phyloP scores from a whole-genome alignment of 306 rosid species.

The Castanea crenata region DNA sequence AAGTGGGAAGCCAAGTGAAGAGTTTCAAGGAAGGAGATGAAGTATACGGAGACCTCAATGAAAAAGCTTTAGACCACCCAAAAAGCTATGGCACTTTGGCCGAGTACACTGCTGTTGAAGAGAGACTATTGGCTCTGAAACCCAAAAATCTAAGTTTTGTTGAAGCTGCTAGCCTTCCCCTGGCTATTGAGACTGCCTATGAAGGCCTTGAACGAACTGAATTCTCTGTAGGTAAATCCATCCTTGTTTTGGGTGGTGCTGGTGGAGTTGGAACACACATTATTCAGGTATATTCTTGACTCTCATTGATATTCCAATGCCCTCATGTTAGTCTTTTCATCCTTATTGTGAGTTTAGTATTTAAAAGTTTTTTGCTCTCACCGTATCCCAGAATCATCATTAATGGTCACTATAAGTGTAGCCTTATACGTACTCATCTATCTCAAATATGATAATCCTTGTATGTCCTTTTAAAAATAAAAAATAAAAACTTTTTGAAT shows the following conservation, averaged over 20 bases:
- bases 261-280: slow-evolving; percentile 64
- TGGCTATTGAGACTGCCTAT: slow-evolving; percentile 61
- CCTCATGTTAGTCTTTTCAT: neutral
- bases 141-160: slow-evolving; percentile 61
- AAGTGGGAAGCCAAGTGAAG: slow-evolving; percentile 57
- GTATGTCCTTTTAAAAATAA: neutral
- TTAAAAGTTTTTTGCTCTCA: too few relatives aligned
- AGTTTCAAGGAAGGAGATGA: slow-evolving; percentile 70
- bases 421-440: neutral
- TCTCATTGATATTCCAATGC: neutral
- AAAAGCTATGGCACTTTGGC: slow-evolving; percentile 58
- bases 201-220: slow-evolving; percentile 51
- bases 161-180: slow-evolving; percentile 83
- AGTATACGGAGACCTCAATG: slow-evolving; percentile 64
- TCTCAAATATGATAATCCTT: neutral
- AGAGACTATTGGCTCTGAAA: slow-evolving; percentile 55
- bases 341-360: neutral
- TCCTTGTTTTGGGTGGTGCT: slow-evolving; percentile 76
- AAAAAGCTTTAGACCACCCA: slow-evolving; percentile 29
- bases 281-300: slow-evolving; percentile 49
- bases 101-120: slow-evolving; percentile 65
- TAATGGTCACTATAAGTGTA: neutral
- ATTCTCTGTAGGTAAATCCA: slow-evolving; percentile 46
- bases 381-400: too few relatives aligned
- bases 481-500: neutral